phyloP scores from a whole-genome alignment of 768 basidiomycete species.

The Lactarius hengduanensis region DNA sequence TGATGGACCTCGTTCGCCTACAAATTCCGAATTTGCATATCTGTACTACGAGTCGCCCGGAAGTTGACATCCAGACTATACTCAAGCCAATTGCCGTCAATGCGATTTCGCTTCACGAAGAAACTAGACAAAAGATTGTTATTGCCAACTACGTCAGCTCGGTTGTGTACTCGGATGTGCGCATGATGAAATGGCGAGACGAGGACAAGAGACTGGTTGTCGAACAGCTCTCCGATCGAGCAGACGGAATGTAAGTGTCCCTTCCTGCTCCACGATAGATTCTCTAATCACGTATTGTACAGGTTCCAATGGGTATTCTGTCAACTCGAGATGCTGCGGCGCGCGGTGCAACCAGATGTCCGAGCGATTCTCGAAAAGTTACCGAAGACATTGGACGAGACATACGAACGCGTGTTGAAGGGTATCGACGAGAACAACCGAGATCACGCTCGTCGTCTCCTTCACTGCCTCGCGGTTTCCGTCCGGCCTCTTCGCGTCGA shows the following conservation, averaged over 20 bases:
- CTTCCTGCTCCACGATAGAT: neutral
- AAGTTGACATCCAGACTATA: too few species aligned
- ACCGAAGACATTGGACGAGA: neutral
- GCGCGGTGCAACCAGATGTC: neutral
- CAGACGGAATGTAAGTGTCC: neutral
- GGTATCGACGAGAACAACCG: slow-evolving; percentile 3
- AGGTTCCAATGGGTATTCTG: neutral
- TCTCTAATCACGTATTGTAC: neutral
- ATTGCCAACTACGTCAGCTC: too few species aligned
- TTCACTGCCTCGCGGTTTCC: slow-evolving; percentile 7
- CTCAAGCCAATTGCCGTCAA: too few species aligned
- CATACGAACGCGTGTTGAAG: neutral
- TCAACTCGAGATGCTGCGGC: neutral
- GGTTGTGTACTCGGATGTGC: too few species aligned
- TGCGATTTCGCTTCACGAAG: too few species aligned
- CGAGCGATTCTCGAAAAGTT: neutral
- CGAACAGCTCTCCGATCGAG: too few species aligned
- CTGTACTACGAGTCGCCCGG: too few species aligned
- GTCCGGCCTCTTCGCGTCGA: neutral
- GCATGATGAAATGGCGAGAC: too few species aligned
- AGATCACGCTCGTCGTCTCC: slow-evolving; percentile 7
- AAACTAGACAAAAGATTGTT: too few species aligned
- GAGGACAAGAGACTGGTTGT: too few species aligned
- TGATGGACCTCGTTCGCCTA: neutral
- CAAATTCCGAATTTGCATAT: neutral